Base-by-base conservation (phyloP, 2,329 filamentous ascomycete species). In the Fusarium paranaense region DNA sequence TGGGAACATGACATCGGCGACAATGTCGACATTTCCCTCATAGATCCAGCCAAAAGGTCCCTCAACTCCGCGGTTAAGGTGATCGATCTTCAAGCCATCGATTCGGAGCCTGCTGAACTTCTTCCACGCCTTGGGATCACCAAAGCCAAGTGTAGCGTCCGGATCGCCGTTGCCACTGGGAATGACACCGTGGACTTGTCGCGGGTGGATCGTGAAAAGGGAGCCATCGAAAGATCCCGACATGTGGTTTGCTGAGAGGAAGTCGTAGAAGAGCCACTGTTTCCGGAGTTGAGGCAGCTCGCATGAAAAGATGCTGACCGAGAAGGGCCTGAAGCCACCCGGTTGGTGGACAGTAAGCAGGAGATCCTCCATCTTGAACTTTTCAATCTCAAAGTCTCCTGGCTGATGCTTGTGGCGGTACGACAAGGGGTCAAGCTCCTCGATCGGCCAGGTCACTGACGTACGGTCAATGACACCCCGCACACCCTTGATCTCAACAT, bases 11-110 rank as follows among this genome's bases (percentile, higher is more conserved):
- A 99, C 92, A 79, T 99, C 97, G 8, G 97, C 94, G 16, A 98
- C 92, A 71, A 99, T 98, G 80, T 99, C 97, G 45, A 99, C 95
- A 72, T 97, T 97, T 37, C 97, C 97, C 83, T 98, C 95, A 75
- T 97, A 94, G 62, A 99, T 99, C 97, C 97, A 99, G 5, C 95
- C 95, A 82, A 99, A 98, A 0, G 96, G 95, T 0, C 97, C 97
- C 71, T 97, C 92, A 20, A 98, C 95, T 27, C 95, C 95, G 47
- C 95, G 91, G 80, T 99, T 99, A 11, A 99, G 88, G 81, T 99
- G 97, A 78, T 98, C 97, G 64, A 99, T 98, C 80, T 93, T 97
- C 11, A 99, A 88, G 0, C 93, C 95, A 80, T 99, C 97, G 67
- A 99, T 97, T 6, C 97, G 91, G 67, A 98, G 90, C 27, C 97